These are phyloP conservation scores for Madurella fahalii DNA, from an alignment of 2,329 filamentous ascomycete genomes.

Conservation along the genomic window DNA sequence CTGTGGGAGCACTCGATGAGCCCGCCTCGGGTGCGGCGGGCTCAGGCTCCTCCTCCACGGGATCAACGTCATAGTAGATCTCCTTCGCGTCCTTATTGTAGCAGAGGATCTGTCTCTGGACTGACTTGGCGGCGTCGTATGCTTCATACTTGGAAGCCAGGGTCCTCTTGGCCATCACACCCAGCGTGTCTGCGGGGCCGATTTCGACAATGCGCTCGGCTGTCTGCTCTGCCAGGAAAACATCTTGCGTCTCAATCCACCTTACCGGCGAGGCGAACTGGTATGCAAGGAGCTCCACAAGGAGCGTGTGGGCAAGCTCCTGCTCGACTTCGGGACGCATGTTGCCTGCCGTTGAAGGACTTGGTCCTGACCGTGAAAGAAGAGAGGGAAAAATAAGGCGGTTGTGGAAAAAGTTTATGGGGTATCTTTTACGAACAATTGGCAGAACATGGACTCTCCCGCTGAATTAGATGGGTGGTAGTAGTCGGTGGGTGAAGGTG, in stretches of 20 bases:
- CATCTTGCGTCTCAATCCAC: conserved; percentile 99
- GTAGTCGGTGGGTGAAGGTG: neutral
- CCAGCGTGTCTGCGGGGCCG: conserved; percentile 92
- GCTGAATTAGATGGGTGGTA: neutral
- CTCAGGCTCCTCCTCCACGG: conserved; percentile 83
- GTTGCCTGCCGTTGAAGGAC: conserved; percentile 33
- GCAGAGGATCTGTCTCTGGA: conserved; percentile 95
- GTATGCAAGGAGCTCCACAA: conserved; percentile 97
- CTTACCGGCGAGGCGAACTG: conserved; percentile 97
- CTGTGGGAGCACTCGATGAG: conserved; percentile 43
- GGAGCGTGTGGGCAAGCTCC: conserved; percentile 95
- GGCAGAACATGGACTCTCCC: conserved; percentile 7
- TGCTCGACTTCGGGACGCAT: conserved; percentile 99
- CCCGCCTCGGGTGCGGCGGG: conserved; percentile 35
- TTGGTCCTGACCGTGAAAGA: neutral
- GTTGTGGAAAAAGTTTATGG: neutral
- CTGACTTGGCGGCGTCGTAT: conserved; percentile 93
- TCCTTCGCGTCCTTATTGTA: conserved; percentile 99
- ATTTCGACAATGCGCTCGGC: conserved; percentile 98
- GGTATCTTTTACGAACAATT: conserved; percentile 10
- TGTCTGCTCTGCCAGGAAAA: conserved; percentile 91
- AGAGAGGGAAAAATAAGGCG: neutral
- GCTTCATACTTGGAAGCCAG: conserved; percentile 97
- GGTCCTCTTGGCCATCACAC: conserved; percentile 95
- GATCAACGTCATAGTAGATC: conserved; percentile 98